These are phyloP conservation scores for Phialophora macrospora DNA, from an alignment of 2,329 filamentous ascomycete genomes.

Conservation along the genomic window DNA sequence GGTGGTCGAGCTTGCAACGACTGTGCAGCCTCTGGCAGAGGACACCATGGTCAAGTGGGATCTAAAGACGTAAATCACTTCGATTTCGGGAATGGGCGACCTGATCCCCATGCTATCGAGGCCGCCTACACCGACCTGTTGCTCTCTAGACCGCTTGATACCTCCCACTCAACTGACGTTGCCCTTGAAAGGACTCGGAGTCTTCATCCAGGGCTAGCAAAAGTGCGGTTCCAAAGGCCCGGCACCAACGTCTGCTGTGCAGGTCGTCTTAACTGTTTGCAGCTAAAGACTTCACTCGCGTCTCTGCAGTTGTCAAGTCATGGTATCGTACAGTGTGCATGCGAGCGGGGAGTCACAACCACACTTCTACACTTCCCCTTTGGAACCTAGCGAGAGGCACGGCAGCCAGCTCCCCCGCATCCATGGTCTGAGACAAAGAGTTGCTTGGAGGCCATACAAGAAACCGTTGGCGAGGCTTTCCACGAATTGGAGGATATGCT, in stretches of 20 bases:
- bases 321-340: not conserved
- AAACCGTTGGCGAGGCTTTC: not conserved
- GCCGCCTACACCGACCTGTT: not conserved
- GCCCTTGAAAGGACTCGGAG: not conserved
- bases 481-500: not conserved
- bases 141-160: conserved; percentile 10
- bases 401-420: not conserved
- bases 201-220: not conserved
- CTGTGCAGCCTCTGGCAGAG: not conserved
- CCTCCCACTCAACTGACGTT: not conserved
- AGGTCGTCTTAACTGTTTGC: conserved; percentile 1
- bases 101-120: not conserved
- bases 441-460: not conserved
- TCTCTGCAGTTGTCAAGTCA: not conserved
- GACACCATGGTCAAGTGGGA: not conserved
- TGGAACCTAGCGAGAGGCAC: not conserved
- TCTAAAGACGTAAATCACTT: not conserved
- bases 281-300: not conserved
- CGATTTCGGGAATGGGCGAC: not conserved
- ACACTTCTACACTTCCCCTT: not conserved
- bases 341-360: not conserved
- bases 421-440: not conserved
- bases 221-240: conserved; percentile 8
- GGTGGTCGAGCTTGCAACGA: not conserved
- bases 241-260: conserved; percentile 2